Percentiles rank a stretch among this genome's conserved stretches.
Evolutionary conservation across 495 filamentous ascomycete genomes (phyloP).

Genomic region (Penicillium herquei): DNA sequence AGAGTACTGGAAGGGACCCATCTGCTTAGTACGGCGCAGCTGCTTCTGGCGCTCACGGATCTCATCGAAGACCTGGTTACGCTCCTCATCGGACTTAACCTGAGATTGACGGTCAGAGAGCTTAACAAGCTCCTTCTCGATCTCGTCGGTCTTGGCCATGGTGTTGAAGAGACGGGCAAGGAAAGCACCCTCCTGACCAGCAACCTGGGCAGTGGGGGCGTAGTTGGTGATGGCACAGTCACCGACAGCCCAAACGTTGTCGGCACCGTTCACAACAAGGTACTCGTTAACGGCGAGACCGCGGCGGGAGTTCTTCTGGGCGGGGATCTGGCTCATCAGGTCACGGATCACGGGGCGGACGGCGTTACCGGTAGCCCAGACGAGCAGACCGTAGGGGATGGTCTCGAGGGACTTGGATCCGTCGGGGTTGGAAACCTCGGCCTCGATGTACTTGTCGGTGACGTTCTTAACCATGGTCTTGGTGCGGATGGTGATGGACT

Average conservation of each 20-base stretch:
- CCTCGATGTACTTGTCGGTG: constrained; percentile 91
- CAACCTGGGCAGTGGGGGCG: constrained; percentile 95
- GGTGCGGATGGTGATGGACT: constrained; percentile 91
- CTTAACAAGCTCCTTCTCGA: constrained; percentile 68
- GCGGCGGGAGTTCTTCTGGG: constrained; percentile 90
- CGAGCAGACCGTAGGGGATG: constrained; percentile 92
- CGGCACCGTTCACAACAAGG: constrained; percentile 93
- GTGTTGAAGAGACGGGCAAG: constrained; percentile 95
- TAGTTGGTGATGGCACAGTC: constrained; percentile 96
- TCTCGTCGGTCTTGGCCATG: constrained; percentile 84
- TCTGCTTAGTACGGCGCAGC: constrained; percentile 82
- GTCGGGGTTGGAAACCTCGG: constrained; percentile 80
- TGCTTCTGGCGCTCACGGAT: constrained; percentile 84
- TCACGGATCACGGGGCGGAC: constrained; percentile 84
- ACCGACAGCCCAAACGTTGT: constrained; percentile 90
- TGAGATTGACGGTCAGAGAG: constrained; percentile 63
- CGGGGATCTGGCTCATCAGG: constrained; percentile 87
- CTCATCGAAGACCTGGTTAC: constrained; percentile 58
- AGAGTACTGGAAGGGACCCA: constrained; percentile 95
- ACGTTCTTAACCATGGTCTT: constrained; percentile 99
- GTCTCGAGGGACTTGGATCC: constrained; percentile 76
- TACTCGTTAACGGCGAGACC: constrained; percentile 97
- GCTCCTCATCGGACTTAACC: constrained; percentile 56
- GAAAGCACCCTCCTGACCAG: constrained; percentile 93
- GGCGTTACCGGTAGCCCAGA: constrained; percentile 98